Percentiles rank a stretch among this genome's conserved stretches.
Evolutionary conservation across 164 flowering plant genomes (phyloP).

Genomic region (Sextonia rubra): DNA sequence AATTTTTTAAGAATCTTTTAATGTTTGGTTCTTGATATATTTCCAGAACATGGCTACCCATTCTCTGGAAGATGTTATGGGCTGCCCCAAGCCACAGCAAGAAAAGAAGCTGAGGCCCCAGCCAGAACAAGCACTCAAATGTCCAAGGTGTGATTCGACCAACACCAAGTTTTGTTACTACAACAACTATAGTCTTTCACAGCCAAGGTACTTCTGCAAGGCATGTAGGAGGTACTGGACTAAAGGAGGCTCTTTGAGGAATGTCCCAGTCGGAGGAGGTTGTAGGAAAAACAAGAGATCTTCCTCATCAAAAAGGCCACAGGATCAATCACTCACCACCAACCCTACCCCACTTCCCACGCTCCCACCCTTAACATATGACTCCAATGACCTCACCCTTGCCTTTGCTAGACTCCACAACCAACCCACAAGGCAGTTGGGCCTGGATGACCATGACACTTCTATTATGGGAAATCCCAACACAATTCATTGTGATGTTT

Average conservation of each 20-base stretch:
- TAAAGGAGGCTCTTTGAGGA: constrained; percentile 88
- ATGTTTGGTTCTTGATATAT: neutral
- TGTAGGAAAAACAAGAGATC: constrained; percentile 83
- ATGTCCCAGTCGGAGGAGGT: constrained; percentile 97
- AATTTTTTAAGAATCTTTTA: no score
- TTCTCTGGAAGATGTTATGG: constrained; percentile 59
- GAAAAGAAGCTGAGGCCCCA: constrained; percentile 63
- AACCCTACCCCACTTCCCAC: constrained; percentile 21
- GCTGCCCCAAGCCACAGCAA: constrained; percentile 45
- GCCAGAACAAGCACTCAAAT: constrained; percentile 67
- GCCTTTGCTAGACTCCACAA: constrained; percentile 64
- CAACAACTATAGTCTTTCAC: constrained; percentile 94
- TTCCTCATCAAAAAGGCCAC: constrained; percentile 38
- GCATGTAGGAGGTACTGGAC: constrained; percentile 95
- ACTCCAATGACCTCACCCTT: constrained; percentile 54
- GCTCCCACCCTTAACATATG: constrained; percentile 34
- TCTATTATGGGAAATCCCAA: constrained; percentile 33
- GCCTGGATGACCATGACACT: constrained; percentile 31
- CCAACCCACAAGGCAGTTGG: constrained; percentile 38
- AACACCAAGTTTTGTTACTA: constrained; percentile 97
- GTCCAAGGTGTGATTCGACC: constrained; percentile 92
- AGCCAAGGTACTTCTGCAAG: constrained; percentile 96
- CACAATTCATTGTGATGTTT: constrained; percentile 4
- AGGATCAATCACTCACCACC: constrained; percentile 28
- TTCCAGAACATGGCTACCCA: constrained; percentile 51